Conservation (phyloP, 257 asterid species). For the Scutellaria barbata region DNA sequence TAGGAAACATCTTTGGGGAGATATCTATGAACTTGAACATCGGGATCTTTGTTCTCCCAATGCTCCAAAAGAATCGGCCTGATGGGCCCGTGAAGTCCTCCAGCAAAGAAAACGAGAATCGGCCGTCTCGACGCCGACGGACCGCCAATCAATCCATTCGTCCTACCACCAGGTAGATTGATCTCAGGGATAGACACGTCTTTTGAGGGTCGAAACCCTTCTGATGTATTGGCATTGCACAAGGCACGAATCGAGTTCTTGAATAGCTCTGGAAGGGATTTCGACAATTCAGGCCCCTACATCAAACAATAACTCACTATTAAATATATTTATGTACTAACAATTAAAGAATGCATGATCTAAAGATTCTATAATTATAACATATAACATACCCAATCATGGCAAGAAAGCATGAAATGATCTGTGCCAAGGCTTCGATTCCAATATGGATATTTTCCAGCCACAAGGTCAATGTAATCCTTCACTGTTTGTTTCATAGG, state of each 20-base stretch:
- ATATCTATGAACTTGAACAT: constrained; percentile 62
- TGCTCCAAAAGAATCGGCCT: constrained; percentile 73
- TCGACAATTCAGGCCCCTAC: constrained; percentile 83
- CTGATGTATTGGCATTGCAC: constrained; percentile 84
- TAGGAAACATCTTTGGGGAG: constrained; percentile 71
- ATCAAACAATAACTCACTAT: background rate
- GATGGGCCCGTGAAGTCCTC: constrained; percentile 86
- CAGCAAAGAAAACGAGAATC: constrained; percentile 72
- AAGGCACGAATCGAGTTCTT: constrained; percentile 75
- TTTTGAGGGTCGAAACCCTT: constrained; percentile 67
- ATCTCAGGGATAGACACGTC: constrained; percentile 88
- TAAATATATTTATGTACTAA: too few species aligned
- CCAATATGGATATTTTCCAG: constrained; percentile 65
- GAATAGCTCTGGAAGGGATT: constrained; percentile 60
- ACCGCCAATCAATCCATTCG: constrained; percentile 70
- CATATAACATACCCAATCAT: constrained; percentile 74
- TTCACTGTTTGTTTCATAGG: constrained; percentile 71
- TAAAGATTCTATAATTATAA: too few species aligned
- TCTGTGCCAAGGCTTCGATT: constrained; percentile 82
- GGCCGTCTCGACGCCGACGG: constrained; percentile 74
- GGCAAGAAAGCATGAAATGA: constrained; percentile 95
- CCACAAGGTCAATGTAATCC: constrained; percentile 70
- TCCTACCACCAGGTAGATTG: constrained; percentile 66
- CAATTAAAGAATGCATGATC: background rate
- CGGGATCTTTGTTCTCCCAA: constrained; percentile 82